Base-by-base conservation (phyloP, 1,139 yeast species). In the Geotrichum macrosporum region DNA sequence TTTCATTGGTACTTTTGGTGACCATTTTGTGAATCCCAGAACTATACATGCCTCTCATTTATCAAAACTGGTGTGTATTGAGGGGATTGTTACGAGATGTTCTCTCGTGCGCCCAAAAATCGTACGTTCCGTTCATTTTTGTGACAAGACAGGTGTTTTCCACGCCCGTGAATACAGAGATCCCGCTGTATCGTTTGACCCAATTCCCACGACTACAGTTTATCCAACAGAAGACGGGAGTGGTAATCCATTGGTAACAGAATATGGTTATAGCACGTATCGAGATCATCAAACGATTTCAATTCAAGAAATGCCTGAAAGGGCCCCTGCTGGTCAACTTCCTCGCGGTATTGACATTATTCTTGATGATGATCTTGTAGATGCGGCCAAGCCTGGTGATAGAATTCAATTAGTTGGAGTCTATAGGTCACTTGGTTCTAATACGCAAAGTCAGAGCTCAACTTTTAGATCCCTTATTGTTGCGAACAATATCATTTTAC, bases 301-400 rank as follows among this genome's bases (percentile, higher is more conserved):
- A 0, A 84, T 92, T 32, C 99, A 92, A 67, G 99, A 92, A 70
- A 86, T 94, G 92, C 99, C 98, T 1, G 99, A 92, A 69, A 77
- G 84, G 56, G 96, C 98, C 0, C 98, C 98, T 15, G 95, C 97
- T 1, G 98, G 99, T 51, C 98, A 92, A 67, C 73, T 92, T 54
- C 98, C 99, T 35, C 75, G 98, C 57, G 82, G 95, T 1, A 78
- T 92, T 34, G 98, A 92, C 62, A 84, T 92, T 32, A 77, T 92
- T 19, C 71, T 94, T 61, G 96, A 92, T 64, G 97, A 89, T 61
- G 98, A 92, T 64, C 73, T 92, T 55, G 98, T 92, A 1, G 99
- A 92, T 62, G 70, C 71, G 48, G 85, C 88, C 41, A 92, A 92
- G 65, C 97, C 98, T 0, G 99, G 99, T 61, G 99, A 92, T 63